These are phyloP conservation scores for Paramecium biaurelia DNA, from an alignment of 73 alveolate genomes.

Conservation along the genomic window DNA sequence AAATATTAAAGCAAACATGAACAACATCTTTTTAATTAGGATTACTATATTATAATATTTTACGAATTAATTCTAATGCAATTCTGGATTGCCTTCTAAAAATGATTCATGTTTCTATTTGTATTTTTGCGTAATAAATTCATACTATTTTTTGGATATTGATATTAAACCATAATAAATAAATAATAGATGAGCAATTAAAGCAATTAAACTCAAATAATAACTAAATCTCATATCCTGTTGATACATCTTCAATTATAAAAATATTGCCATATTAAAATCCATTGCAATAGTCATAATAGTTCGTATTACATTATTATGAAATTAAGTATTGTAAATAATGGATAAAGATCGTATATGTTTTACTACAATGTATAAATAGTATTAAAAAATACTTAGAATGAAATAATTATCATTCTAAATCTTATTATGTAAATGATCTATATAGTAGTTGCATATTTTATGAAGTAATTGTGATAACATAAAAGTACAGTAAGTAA, in stretches of 20 bases:
- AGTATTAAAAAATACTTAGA: not conserved
- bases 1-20: not conserved
- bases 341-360: not conserved
- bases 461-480: not conserved
- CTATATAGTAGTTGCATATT: too few relatives aligned
- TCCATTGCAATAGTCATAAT: constrained; percentile 24
- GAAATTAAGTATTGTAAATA: not conserved
- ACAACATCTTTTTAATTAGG: not conserved
- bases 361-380: not conserved
- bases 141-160: not conserved
- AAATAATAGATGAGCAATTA: not conserved
- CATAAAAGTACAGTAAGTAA: not conserved
- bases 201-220: not conserved
- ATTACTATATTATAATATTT: not conserved
- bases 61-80: not conserved
- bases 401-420: not conserved
- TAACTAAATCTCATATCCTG: not conserved
- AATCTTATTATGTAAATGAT: not conserved
- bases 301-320: not conserved
- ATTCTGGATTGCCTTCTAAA: not conserved
- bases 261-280: constrained; percentile 32
- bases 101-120: not conserved
- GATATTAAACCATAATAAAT: not conserved
- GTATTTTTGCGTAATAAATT: not conserved
- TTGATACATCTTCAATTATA: not conserved